A percentile compares a stretch with the other conserved stretches of the same genome.
phyloP scores from a whole-genome alignment of 352 stramenopile species.

The Elongisporangium anandrum region DNA sequence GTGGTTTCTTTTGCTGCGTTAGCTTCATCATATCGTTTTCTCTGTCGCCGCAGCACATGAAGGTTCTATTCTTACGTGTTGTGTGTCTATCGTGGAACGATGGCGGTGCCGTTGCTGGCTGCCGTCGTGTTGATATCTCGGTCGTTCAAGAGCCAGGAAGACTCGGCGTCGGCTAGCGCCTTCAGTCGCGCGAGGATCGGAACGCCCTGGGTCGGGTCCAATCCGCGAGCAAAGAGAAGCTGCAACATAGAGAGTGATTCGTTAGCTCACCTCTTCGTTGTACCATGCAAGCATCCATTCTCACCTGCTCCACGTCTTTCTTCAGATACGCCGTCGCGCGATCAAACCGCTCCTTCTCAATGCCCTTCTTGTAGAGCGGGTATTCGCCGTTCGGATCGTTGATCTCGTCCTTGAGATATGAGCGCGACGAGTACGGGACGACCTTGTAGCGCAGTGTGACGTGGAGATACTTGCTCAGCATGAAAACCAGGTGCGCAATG shows the following conservation, averaged over 20 bases:
- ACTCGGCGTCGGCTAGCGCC: constrained; percentile 60
- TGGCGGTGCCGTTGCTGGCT: constrained; percentile 15
- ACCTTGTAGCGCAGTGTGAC: constrained; percentile 83
- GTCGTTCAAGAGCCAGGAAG: constrained; percentile 60
- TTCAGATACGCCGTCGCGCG: constrained; percentile 71
- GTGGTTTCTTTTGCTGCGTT: not conserved
- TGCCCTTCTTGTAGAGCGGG: constrained; percentile 75
- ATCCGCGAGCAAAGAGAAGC: constrained; percentile 69
- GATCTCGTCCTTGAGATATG: constrained; percentile 83
- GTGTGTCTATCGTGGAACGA: constrained; percentile 31
- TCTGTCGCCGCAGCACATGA: not conserved
- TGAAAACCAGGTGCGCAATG: constrained; percentile 85
- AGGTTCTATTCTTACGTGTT: not conserved
- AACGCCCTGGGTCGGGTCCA: constrained; percentile 62
- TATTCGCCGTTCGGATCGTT: constrained; percentile 80
- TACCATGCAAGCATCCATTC: not conserved
- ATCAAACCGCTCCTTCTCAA: constrained; percentile 74
- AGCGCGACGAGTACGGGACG: constrained; percentile 74
- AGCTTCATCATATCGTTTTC: not conserved
- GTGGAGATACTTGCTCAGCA: constrained; percentile 86
- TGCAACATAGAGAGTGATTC: constrained; percentile 8
- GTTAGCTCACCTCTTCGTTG: constrained; percentile 6
- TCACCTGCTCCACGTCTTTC: constrained; percentile 83
- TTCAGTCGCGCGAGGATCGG: constrained; percentile 66
- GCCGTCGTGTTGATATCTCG: constrained; percentile 32